These are phyloP conservation scores for Annulohypoxylon maeteangense DNA, from an alignment of 495 filamentous ascomycete genomes.

Conservation along the genomic window DNA sequence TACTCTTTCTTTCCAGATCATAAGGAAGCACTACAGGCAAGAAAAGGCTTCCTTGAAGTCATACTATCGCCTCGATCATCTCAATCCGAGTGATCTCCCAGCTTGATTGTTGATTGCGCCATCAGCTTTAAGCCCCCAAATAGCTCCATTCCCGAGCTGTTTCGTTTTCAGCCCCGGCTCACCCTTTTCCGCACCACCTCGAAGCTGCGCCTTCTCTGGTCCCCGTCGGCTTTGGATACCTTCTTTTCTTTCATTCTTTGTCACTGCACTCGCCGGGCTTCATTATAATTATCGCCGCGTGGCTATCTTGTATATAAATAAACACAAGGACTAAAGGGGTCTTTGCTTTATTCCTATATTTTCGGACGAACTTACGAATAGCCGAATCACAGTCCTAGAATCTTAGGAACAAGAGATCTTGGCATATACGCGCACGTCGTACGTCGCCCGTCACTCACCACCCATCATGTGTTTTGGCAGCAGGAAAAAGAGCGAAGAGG, in stretches of 20 bases:
- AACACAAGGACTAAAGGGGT: background rate
- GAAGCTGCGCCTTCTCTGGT: constrained; percentile 22
- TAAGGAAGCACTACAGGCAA: constrained; percentile 15
- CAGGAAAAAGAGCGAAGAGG: constrained; percentile 61
- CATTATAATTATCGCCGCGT: constrained; percentile 14
- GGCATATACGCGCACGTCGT: background rate
- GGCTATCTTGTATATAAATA: constrained; percentile 25
- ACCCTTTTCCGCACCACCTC: constrained; percentile 17
- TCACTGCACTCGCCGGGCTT: constrained; percentile 1
- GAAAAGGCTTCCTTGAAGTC: background rate
- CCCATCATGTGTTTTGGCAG: constrained; percentile 72
- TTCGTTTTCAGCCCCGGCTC: constrained; percentile 30
- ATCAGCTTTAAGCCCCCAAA: constrained; percentile 31
- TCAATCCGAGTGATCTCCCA: background rate
- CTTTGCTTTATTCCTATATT: background rate
- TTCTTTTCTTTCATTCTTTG: constrained; percentile 21
- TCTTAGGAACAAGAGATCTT: background rate
- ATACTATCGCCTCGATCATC: constrained; percentile 2
- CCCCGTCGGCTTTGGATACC: constrained; percentile 12
- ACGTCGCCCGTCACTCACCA: too few relatives aligned
- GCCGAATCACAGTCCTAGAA: constrained; percentile 5
- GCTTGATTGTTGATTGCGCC: constrained; percentile 18
- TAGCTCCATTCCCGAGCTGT: constrained; percentile 29
- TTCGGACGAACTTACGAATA: constrained; percentile 27
- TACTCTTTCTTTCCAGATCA: background rate